These are phyloP conservation scores for Calamus simplicifolius DNA, from an alignment of 176 grass and related monocot genomes.

Conservation along the genomic window DNA sequence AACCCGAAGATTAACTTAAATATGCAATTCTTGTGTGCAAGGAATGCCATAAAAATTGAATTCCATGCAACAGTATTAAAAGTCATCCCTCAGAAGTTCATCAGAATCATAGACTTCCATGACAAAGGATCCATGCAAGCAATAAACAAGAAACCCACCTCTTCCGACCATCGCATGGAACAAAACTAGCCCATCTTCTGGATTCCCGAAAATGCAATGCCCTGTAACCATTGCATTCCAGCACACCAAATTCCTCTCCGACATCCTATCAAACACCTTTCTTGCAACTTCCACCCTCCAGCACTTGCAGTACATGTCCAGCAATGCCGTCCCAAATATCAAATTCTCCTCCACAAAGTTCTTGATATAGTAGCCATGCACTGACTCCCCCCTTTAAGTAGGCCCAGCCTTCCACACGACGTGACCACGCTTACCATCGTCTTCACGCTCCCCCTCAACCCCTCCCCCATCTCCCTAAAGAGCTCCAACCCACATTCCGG, in stretches of 20 bases:
- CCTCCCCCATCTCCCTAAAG: slow-evolving; percentile 22
- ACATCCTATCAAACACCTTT: slow-evolving; percentile 42
- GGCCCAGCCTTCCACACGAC: slow-evolving; percentile 29
- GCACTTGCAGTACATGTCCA: slow-evolving; percentile 59
- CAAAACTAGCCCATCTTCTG: slow-evolving; percentile 37
- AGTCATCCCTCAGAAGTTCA: no score
- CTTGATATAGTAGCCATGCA: slow-evolving; percentile 29
- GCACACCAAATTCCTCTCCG: slow-evolving; percentile 27
- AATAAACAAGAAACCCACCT: slow-evolving; percentile 22
- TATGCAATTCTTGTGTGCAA: no score
- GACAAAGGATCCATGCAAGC: not conserved
- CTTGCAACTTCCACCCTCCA: slow-evolving; percentile 18
- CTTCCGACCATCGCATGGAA: slow-evolving; percentile 41
- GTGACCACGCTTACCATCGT: slow-evolving; percentile 35
- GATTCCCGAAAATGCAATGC: slow-evolving; percentile 47
- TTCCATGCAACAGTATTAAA: no score
- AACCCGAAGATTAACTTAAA: no score
- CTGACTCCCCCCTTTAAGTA: slow-evolving; percentile 27
- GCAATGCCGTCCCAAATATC: slow-evolving; percentile 40
- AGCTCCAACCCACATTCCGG: slow-evolving; percentile 34
- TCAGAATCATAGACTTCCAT: no score
- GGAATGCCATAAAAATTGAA: no score
- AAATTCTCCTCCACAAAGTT: slow-evolving; percentile 52
- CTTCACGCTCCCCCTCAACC: slow-evolving; percentile 18
- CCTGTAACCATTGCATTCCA: slow-evolving; percentile 64